phyloP scores from a whole-genome alignment of 768 basidiomycete genomes.

The Hydnomerulius pinastri region DNA sequence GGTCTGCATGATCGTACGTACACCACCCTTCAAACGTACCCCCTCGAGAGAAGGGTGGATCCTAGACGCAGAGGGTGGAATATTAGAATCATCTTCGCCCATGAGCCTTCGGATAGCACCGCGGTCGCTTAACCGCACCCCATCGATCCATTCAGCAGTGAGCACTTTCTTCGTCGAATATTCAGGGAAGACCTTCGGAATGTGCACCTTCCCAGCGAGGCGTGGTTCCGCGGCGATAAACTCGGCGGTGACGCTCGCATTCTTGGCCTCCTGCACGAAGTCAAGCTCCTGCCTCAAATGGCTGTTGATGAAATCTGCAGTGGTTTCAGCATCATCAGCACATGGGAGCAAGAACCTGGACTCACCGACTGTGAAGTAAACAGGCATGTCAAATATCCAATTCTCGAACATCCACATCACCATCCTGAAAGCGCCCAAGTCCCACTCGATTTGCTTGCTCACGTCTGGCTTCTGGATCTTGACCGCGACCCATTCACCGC shows the following conservation, averaged over 20 bases:
- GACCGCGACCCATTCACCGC: constrained; percentile 77
- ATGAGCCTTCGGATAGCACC: constrained; percentile 56
- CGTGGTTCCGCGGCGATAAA: constrained; percentile 72
- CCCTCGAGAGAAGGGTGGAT: constrained; percentile 14
- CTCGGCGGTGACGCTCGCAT: constrained; percentile 68
- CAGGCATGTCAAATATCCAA: constrained; percentile 84
- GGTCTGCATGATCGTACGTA: constrained; percentile 72
- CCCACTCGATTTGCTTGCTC: constrained; percentile 83
- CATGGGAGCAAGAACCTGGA: constrained; percentile 4
- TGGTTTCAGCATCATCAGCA: not conserved
- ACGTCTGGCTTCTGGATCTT: constrained; percentile 93
- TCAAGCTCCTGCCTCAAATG: constrained; percentile 85
- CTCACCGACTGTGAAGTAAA: constrained; percentile 76
- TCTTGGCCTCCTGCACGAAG: constrained; percentile 77
- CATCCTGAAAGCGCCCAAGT: constrained; percentile 65
- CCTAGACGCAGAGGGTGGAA: not conserved
- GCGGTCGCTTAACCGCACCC: constrained; percentile 71
- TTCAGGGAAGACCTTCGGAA: constrained; percentile 73
- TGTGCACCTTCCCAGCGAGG: constrained; percentile 70
- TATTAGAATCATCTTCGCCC: constrained; percentile 43
- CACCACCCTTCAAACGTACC: constrained; percentile 56
- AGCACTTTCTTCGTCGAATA: constrained; percentile 78
- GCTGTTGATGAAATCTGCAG: constrained; percentile 71
- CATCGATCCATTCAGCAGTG: constrained; percentile 85
- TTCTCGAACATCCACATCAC: constrained; percentile 82